A percentile compares a stretch with the other conserved stretches of the same genome.
Evolutionary conservation across 768 basidiomycete genomes (phyloP).

Genomic region (Obba rivulosa): DNA sequence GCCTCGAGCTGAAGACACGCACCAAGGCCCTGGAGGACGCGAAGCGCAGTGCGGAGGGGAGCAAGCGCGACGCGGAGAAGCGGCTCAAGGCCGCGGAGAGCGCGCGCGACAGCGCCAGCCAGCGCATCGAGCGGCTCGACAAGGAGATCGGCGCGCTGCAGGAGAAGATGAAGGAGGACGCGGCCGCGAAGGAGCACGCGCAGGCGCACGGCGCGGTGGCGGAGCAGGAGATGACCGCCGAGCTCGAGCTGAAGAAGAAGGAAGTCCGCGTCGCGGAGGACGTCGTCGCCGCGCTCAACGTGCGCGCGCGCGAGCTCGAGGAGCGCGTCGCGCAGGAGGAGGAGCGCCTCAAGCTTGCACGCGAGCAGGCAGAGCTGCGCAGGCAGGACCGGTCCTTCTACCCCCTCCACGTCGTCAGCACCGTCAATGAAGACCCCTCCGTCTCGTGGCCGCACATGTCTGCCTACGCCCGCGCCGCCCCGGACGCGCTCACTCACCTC

Average conservation of each 20-base stretch:
- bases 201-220: slow-evolving; percentile 17
- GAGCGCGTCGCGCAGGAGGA: slow-evolving; percentile 60
- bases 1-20: slow-evolving; percentile 74
- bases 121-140: slow-evolving; percentile 53
- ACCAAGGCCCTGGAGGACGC: slow-evolving; percentile 85
- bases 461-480: slow-evolving; percentile 4
- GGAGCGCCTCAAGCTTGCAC: slow-evolving; percentile 51
- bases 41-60: slow-evolving; percentile 75
- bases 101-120: slow-evolving; percentile 55
- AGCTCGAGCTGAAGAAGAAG: slow-evolving; percentile 42
- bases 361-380: slow-evolving; percentile 50
- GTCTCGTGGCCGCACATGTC: slow-evolving; percentile 12
- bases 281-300: slow-evolving; percentile 53
- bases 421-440: slow-evolving; percentile 15
- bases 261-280: slow-evolving; percentile 68
- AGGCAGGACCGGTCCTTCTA: slow-evolving; percentile 38
- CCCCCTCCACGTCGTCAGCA: slow-evolving; percentile 22
- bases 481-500: slow-evolving; percentile 12
- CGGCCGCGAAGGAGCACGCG: slow-evolving; percentile 33
- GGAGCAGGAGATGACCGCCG: slow-evolving; percentile 25
- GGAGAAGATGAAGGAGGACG: slow-evolving; percentile 51
- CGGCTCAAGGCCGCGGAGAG: slow-evolving; percentile 67
- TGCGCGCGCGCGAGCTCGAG: slow-evolving; percentile 70
- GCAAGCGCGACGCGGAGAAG: slow-evolving; percentile 84
- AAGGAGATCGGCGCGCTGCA: slow-evolving; percentile 55